Base-by-base conservation (phyloP, 2,329 filamentous ascomycete genomes). In the Sclerotiophoma versabilis region DNA sequence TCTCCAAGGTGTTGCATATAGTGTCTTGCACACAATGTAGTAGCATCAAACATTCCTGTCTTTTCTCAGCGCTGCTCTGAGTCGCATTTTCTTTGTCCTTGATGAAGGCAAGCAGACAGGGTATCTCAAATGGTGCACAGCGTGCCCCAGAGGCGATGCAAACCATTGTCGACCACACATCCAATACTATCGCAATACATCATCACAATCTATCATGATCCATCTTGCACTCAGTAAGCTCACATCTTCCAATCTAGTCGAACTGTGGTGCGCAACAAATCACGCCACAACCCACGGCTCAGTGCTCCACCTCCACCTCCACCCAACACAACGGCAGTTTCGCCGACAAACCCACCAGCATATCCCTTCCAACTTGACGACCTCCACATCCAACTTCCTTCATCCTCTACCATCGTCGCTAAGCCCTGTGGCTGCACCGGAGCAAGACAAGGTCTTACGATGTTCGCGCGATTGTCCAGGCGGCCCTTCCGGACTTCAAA, bases 81-180 rank as follows among this genome's bases (percentile, higher is more conserved):
- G 4, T 20, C n/a, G 20, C 2, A 29, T 49, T 30, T 49, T 43
- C 7, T 53, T 42, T 53, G 49, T 53, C 22, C 8, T 17, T 9
- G n/a, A 10, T 12, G 15, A 12, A 15, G 14, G 17, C 17, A 23
- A 30, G 23, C 41, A 25, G 15, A 25, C 14, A 44, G 12, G 33
- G 20, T 15, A 29, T 17, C n/a, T 19, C 12, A 26, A 14, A 4
- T 12, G 30, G 15, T 43, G 32, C 20, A 44, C 10, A 32, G 33
- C n/a, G 20, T 32, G 29, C 19, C 42, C 37, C 25, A 36, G 14
- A 30, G n/a, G 30, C 11, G 38, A 33, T 14, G 45, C 22, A 23
- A 37, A 12, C 34, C 45, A 41, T 45, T 5, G 2, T 54, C 47
- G 25, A 45, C 14, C 26, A 33, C 22, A 27, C 29, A 32, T 15